Percentiles rank a stretch among this genome's conserved stretches.
These are phyloP conservation scores for Neoboletus brunneissimus DNA, from an alignment of 768 basidiomycete genomes.

Conservation along the genomic window DNA sequence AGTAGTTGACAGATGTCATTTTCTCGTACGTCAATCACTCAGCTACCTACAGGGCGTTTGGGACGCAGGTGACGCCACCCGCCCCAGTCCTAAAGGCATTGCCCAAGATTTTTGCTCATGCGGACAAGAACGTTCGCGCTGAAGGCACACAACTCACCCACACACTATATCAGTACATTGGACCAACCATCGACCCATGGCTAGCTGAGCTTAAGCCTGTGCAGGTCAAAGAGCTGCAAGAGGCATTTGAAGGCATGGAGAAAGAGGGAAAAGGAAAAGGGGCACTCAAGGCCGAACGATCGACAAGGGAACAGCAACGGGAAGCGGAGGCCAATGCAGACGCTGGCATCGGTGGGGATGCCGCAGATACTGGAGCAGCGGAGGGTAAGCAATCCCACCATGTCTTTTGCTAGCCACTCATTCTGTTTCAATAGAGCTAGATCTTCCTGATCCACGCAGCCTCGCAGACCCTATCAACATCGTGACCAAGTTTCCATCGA, in stretches of 20 bases:
- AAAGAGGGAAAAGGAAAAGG: slow-evolving; percentile 85
- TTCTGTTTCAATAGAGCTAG: slow-evolving; percentile 38
- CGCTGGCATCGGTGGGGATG: slow-evolving; percentile 34
- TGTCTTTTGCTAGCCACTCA: slow-evolving; percentile 6
- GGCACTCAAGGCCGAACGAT: slow-evolving; percentile 69
- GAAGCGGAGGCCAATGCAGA: slow-evolving; percentile 55
- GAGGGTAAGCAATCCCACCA: slow-evolving; percentile 42
- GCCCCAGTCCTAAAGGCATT: slow-evolving; percentile 81
- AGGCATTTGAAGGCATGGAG: slow-evolving; percentile 82
- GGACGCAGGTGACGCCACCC: slow-evolving; percentile 67
- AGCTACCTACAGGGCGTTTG: slow-evolving; percentile 60
- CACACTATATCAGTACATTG: slow-evolving; percentile 82
- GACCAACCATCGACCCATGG: slow-evolving; percentile 77
- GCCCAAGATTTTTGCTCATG: slow-evolving; percentile 92
- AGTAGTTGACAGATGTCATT: slow-evolving; percentile 24
- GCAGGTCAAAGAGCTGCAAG: slow-evolving; percentile 93
- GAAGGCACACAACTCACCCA: slow-evolving; percentile 82
- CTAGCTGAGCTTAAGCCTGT: slow-evolving; percentile 92
- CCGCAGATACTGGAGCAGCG: slow-evolving; percentile 45
- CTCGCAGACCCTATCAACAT: slow-evolving; percentile 83
- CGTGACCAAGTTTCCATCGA: slow-evolving; percentile 67
- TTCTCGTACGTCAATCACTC: background rate
- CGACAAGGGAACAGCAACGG: slow-evolving; percentile 73
- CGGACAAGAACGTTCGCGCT: slow-evolving; percentile 91
- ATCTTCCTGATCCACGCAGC: slow-evolving; percentile 69